phyloP scores from a whole-genome alignment of 2,329 filamentous ascomycete species.

The Aspergillus novofumigatus region DNA sequence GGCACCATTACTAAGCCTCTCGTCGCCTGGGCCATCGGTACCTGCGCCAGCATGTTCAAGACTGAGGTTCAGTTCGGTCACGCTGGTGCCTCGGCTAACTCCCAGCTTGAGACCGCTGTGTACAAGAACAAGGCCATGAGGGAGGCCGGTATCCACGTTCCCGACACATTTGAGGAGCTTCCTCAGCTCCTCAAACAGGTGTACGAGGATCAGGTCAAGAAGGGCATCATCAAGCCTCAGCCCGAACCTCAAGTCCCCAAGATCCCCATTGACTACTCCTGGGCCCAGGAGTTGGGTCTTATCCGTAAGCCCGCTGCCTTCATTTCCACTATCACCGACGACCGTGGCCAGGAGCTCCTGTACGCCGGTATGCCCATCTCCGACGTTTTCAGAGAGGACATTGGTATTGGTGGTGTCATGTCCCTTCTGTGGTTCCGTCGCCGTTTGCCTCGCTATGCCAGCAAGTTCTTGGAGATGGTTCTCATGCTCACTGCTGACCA shows the following conservation, averaged over 20 bases:
- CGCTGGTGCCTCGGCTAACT: slow-evolving; percentile 98
- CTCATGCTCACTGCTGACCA: slow-evolving; percentile 99
- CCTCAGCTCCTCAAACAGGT: slow-evolving; percentile 71
- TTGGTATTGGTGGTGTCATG: slow-evolving; percentile 99
- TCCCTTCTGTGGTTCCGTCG: slow-evolving; percentile 99
- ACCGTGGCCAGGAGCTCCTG: slow-evolving; percentile 97
- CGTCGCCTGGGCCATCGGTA: slow-evolving; percentile 98
- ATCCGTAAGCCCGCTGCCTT: slow-evolving; percentile 99
- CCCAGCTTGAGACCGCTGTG: slow-evolving; percentile 93
- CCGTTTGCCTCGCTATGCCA: slow-evolving; percentile 89
- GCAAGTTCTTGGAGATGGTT: slow-evolving; percentile 99
- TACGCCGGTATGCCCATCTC: slow-evolving; percentile 99
- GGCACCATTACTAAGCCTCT: slow-evolving; percentile 97
- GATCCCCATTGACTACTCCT: slow-evolving; percentile 99
- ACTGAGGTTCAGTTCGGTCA: slow-evolving; percentile 99
- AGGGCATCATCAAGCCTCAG: slow-evolving; percentile 79
- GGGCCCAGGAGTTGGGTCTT: slow-evolving; percentile 98
- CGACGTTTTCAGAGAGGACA: slow-evolving; percentile 98
- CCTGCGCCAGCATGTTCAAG: slow-evolving; percentile 99
- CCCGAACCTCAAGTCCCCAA: slow-evolving; percentile 91
- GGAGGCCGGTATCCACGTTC: slow-evolving; percentile 90
- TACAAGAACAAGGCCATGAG: slow-evolving; percentile 97
- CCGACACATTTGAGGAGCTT: slow-evolving; percentile 95
- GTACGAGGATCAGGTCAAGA: slow-evolving; percentile 82
- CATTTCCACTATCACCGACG: slow-evolving; percentile 99